Evolutionary conservation across 1,284 basidiomycete genomes (phyloP).

Genomic region (Ustilago lituana): DNA sequence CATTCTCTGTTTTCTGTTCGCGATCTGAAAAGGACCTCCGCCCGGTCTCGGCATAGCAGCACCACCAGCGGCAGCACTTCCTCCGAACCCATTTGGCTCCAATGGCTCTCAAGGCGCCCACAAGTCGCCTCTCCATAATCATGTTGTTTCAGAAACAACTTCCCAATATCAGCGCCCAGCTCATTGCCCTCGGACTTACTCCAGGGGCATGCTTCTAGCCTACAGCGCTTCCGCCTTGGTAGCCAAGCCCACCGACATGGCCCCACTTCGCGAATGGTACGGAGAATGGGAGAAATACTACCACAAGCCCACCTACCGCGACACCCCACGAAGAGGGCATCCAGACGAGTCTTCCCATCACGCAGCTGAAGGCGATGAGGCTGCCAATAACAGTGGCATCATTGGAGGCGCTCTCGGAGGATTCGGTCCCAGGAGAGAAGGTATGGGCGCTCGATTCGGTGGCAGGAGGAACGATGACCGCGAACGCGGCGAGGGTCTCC

Average conservation of each 20-base stretch:
- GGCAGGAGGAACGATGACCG: conserved; percentile 49
- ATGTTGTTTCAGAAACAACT: conserved; percentile 8
- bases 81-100: conserved; percentile 44
- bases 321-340: conserved; percentile 72
- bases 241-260: conserved; percentile 77
- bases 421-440: conserved; percentile 45
- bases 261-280: conserved; percentile 83
- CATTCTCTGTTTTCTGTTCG: background rate
- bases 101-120: conserved; percentile 19
- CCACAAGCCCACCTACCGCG: conserved; percentile 72
- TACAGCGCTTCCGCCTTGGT: conserved; percentile 82
- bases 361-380: conserved; percentile 21
- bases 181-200: conserved; percentile 40
- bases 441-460: conserved; percentile 42
- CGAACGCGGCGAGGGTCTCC: conserved; percentile 41
- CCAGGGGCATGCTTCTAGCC: conserved; percentile 70
- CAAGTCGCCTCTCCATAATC: conserved; percentile 18
- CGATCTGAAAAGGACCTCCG: conserved; percentile 26
- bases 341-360: conserved; percentile 24
- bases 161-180: conserved; percentile 29
- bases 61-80: conserved; percentile 39
- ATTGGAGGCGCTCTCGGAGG: conserved; percentile 47
- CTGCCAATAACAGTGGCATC: conserved; percentile 30
- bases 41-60: conserved; percentile 47
- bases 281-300: conserved; percentile 70